A percentile compares a stretch with the other conserved stretches of the same genome.
phyloP scores from a whole-genome alignment of 169 alveolate species.

The Plasmodium coatneyi region DNA sequence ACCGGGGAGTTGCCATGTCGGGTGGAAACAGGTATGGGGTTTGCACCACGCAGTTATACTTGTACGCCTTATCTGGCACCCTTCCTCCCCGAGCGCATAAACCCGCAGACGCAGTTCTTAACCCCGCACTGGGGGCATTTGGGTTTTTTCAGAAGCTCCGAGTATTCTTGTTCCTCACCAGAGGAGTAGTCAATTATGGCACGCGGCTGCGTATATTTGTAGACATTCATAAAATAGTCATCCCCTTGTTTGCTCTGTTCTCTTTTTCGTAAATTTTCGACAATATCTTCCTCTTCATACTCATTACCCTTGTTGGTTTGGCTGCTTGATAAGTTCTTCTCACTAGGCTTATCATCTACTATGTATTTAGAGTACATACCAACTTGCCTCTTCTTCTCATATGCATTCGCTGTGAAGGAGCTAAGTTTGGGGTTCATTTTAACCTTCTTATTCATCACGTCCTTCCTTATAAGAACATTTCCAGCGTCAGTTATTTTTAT shows the following conservation, averaged over 20 bases:
- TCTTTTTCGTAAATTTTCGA: conserved; percentile 16
- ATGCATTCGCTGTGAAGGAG: conserved; percentile 15
- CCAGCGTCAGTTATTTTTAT: conserved; percentile 45
- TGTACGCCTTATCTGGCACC: not conserved
- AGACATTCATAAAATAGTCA: conserved; percentile 48
- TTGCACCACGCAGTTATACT: too few species aligned
- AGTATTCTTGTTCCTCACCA: conserved; percentile 25
- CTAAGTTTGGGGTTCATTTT: conserved; percentile 26
- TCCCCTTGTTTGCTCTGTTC: conserved; percentile 37
- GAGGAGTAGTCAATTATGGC: conserved; percentile 56
- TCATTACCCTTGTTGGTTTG: not conserved
- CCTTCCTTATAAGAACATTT: conserved; percentile 31
- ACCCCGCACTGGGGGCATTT: conserved; percentile 69
- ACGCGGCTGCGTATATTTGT: conserved; percentile 48
- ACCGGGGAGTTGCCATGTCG: not conserved
- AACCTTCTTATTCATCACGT: not conserved
- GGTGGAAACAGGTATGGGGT: not conserved
- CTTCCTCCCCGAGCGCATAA: conserved; percentile 17
- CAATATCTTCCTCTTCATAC: conserved; percentile 38
- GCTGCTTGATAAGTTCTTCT: not conserved
- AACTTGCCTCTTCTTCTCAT: conserved; percentile 35
- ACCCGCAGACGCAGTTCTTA: conserved; percentile 66
- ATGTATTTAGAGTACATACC: conserved; percentile 26
- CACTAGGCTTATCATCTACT: not conserved
- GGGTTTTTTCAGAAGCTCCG: conserved; percentile 32